Evolutionary conservation across 768 basidiomycete genomes (phyloP).

Genomic region (Kwoniella bestiolae): DNA sequence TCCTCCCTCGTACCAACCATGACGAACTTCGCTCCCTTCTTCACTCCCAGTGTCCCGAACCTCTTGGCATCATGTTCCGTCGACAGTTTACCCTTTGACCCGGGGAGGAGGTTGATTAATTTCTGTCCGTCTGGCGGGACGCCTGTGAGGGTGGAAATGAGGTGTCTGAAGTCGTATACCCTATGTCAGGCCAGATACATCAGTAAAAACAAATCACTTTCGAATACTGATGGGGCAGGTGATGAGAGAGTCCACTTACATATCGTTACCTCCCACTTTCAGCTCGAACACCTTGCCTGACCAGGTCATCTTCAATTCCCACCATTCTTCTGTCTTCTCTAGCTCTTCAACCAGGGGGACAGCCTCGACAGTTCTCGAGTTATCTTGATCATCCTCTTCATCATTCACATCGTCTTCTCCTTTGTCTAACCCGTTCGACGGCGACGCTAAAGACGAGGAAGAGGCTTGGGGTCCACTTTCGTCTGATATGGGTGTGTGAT

Average conservation of each 20-base stretch:
- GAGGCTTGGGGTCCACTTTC: background rate
- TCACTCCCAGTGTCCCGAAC: conserved; percentile 38
- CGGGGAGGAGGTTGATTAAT: conserved; percentile 72
- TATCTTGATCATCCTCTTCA: background rate
- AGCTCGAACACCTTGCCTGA: conserved; percentile 70
- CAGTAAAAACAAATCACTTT: background rate
- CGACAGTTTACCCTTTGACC: conserved; percentile 73
- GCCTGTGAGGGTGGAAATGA: conserved; percentile 69
- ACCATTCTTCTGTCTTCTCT: conserved; percentile 41
- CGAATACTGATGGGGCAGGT: background rate
- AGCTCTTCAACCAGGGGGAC: conserved; percentile 17
- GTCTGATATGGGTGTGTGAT: background rate
- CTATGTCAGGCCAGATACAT: conserved; percentile 58
- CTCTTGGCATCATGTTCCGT: conserved; percentile 72
- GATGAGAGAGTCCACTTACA: conserved; percentile 61
- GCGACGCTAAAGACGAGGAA: no score
- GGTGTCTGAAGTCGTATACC: conserved; percentile 76
- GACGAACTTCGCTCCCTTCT: conserved; percentile 72
- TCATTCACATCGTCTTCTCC: conserved; percentile 1
- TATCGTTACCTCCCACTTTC: conserved; percentile 74
- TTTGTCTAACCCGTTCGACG: no score
- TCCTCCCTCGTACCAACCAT: conserved; percentile 84
- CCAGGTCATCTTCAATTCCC: conserved; percentile 70
- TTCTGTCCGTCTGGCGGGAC: conserved; percentile 87
- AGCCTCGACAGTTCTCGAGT: conserved; percentile 10